Conservation (phyloP, 495 filamentous ascomycete species). For the Trichoderma gamsii region DNA sequence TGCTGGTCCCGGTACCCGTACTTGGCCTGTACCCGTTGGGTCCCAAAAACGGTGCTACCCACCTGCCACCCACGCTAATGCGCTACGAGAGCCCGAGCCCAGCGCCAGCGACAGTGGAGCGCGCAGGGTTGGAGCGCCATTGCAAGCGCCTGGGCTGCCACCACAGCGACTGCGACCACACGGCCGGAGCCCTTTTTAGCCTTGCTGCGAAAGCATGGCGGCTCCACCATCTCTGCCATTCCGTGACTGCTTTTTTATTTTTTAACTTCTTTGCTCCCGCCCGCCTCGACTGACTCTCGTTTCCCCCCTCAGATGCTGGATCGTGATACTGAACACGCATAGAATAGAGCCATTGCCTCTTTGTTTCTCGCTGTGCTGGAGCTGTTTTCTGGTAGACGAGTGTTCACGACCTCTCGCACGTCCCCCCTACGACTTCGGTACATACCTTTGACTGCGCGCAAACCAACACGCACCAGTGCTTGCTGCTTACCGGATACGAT, state of each 20-base stretch:
- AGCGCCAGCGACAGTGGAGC: background rate
- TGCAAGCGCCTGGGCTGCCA: background rate
- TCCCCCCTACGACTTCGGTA: too few relatives aligned
- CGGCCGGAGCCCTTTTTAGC: background rate
- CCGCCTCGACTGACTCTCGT: background rate
- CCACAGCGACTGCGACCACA: slow-evolving; percentile 3
- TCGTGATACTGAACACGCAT: background rate
- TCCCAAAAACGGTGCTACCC: slow-evolving; percentile 8
- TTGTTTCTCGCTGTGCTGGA: too few relatives aligned
- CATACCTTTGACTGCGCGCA: too few relatives aligned
- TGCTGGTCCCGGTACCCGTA: too few relatives aligned
- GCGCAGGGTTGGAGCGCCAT: background rate
- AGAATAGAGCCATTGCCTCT: background rate
- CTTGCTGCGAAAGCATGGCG: background rate
- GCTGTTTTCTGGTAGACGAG: too few relatives aligned
- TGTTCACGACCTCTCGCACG: too few relatives aligned
- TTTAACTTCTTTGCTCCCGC: background rate
- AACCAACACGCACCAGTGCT: too few relatives aligned
- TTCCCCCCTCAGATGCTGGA: background rate
- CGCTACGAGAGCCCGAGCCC: background rate
- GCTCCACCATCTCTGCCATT: slow-evolving; percentile 5
- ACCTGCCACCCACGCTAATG: slow-evolving; percentile 11
- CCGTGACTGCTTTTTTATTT: slow-evolving; percentile 2
- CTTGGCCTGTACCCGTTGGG: background rate
- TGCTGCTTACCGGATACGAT: too few relatives aligned